Conservation (phyloP, 306 rosid species). For the Carpinus viminea region DNA sequence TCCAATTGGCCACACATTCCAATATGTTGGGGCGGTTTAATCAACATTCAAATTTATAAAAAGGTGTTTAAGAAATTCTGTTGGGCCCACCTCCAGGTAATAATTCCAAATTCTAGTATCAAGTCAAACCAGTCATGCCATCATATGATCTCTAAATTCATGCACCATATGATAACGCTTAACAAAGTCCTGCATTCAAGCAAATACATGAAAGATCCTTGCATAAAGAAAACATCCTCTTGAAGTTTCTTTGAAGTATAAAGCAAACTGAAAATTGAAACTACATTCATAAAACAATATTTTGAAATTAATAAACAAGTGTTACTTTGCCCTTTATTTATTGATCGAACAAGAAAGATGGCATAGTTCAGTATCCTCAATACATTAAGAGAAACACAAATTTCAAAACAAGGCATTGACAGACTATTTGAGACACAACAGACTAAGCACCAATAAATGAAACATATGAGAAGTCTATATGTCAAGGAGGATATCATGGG, state of each 20-base stretch:
- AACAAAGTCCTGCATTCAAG: slow-evolving; percentile 3
- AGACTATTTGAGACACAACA: slow-evolving; percentile 16
- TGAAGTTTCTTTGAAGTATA: not conserved
- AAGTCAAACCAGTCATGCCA: not conserved
- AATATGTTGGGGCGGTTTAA: not conserved
- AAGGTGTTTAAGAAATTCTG: not conserved
- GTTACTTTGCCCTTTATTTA: not conserved
- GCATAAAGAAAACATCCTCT: not conserved
- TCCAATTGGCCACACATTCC: not conserved
- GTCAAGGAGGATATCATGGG: slow-evolving; percentile 16
- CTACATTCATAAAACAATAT: not conserved
- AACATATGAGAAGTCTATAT: not conserved
- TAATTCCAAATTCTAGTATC: not conserved
- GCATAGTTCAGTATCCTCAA: slow-evolving; percentile 3
- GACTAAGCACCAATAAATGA: slow-evolving; percentile 8
- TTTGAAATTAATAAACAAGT: not conserved
- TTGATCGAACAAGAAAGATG: not conserved
- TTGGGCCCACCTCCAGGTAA: not conserved
- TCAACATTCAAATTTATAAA: not conserved
- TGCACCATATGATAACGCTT: slow-evolving; percentile 6
- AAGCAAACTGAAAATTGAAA: not conserved
- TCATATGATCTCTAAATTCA: slow-evolving; percentile 4
- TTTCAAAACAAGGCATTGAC: not conserved
- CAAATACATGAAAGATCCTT: slow-evolving; percentile 9
- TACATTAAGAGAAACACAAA: slow-evolving; percentile 5